Evolutionary conservation across 1,284 basidiomycete species (phyloP).

Genomic region (Coniferiporia sulphurascens): DNA sequence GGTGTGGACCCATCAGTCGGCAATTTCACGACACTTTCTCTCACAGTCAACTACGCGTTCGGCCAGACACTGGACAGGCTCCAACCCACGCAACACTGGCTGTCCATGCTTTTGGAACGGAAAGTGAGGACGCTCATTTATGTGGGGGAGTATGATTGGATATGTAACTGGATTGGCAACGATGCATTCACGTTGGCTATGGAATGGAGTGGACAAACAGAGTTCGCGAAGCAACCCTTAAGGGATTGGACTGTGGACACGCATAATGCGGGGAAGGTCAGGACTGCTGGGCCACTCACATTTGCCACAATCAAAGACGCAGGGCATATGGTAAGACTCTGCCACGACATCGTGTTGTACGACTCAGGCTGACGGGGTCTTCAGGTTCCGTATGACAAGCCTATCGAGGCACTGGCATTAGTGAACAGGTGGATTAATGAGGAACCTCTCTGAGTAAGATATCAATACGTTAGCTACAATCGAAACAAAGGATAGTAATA

Average conservation of each 20-base stretch:
- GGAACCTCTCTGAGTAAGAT: not conserved
- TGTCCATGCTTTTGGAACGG: constrained; percentile 41
- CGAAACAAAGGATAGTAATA: not conserved
- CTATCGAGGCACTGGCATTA: constrained; percentile 25
- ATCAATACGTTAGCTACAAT: not conserved
- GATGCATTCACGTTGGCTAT: constrained; percentile 34
- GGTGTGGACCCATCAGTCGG: constrained; percentile 18
- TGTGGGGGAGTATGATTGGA: constrained; percentile 35
- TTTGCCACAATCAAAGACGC: constrained; percentile 23
- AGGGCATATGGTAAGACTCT: constrained; percentile 23
- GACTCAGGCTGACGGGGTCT: not conserved
- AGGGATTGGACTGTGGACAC: constrained; percentile 30
- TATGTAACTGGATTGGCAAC: constrained; percentile 39
- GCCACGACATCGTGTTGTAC: too few species aligned
- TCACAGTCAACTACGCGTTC: constrained; percentile 4
- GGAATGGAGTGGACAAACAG: constrained; percentile 34
- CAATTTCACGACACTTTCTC: constrained; percentile 9
- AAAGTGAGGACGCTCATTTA: constrained; percentile 43
- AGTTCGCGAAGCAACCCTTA: constrained; percentile 32
- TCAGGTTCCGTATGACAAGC: constrained; percentile 26
- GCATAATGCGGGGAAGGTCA: constrained; percentile 19
- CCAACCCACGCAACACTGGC: constrained; percentile 30
- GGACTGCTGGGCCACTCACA: constrained; percentile 21
- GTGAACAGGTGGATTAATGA: constrained; percentile 26
- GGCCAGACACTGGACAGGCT: not conserved